Base-by-base conservation (phyloP, 1,284 basidiomycete species). In the Athelia psychrophila region DNA sequence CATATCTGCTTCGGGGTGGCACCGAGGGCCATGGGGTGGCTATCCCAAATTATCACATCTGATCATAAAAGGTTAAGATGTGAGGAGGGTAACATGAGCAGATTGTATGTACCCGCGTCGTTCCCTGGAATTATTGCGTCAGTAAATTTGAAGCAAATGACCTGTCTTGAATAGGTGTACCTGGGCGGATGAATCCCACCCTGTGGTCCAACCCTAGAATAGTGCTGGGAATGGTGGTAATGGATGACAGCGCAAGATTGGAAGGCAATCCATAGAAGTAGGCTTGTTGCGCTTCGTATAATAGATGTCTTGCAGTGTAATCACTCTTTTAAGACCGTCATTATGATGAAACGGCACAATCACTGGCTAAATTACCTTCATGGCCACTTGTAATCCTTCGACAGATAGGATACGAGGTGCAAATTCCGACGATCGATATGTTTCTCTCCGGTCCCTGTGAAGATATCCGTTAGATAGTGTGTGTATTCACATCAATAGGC, bases 351-450 rank as follows among this genome's bases (percentile, higher is more conserved):
- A 15, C 15, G 35, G 49, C 9, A 16, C 20, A 27, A 49, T n/a
- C 20, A 19, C 10, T 20, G n/a, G 24, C 24, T 16, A 13, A 35
- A 45, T 15, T 18, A 75, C 78, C 72, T 89, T 88, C 77, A 88
- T 81, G 22, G 83, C 71, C 10, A 93, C 86, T 13, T 74, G 72
- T 23, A 93, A 63, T 1, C 86, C 86, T 38, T 82, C 69, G 44
- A 87, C 76, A 4, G 84, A 76, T 2, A 94, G 75, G 50, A 94
- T 81, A 40, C 83, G 79, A 25, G 88, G 80, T 0, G 89, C 88
- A 61, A 88, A 94, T 56, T 91, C 88, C 1, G 87, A 86, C 2
- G 83, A 82, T 44, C 89, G 76, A 69, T 90, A 93, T 0, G 87
- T 79, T 66, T 93, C 91, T 2, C 84, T 80, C 64, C 91, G 92